Base-by-base conservation (phyloP, 176 grass and related monocot species). In the Paspalum notatum region DNA sequence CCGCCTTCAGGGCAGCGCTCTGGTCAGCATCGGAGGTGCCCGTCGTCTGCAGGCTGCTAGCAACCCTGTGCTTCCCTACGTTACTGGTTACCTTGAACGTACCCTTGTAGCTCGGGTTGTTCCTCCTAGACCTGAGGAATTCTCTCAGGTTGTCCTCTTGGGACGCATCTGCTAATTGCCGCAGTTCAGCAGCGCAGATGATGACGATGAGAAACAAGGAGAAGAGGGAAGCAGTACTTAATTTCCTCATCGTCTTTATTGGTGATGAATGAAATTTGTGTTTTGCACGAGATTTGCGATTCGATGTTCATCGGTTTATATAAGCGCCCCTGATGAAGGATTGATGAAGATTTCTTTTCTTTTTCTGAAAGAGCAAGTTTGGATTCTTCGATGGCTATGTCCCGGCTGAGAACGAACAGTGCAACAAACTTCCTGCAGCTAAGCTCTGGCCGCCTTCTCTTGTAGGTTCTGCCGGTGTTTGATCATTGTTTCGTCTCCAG, bases 101-200 rank as follows among this genome's bases (percentile, higher is more conserved):
- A 18, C 54, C 20, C 44, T 4, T 67, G 9, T 11, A 18, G 3
- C 12, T 61, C 9, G 7, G 55, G 13, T 50, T 80, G 25, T 26
- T 56, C 69, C 20, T 74, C 21, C 58, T 88, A 16, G 86, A 83
- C 42, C 17, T n/a, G 15, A 84, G 52, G 60, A 88, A 79, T 17
- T 66, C 60, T 64, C 26, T 77, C 2, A 84, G 75, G 16, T 22
- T 75, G 2, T 43, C 60, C 66, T 78, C 75, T 55, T 88, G 75
- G 7, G 68, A 79, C 15, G 80, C 81, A 66, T 88, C 53, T 47
- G 59, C 42, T n/a, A n/a, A n/a, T 67, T 21, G 14, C 5, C 25
- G 50, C 26, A 78, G 4, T 37, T 49, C 38, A 43, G 67, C 50
- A 1, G 50, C 8, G 49, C 18, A 88, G 14, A 79, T 74, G 14